Base-by-base conservation (phyloP, 495 filamentous ascomycete species). In the Penicillium soppii region DNA sequence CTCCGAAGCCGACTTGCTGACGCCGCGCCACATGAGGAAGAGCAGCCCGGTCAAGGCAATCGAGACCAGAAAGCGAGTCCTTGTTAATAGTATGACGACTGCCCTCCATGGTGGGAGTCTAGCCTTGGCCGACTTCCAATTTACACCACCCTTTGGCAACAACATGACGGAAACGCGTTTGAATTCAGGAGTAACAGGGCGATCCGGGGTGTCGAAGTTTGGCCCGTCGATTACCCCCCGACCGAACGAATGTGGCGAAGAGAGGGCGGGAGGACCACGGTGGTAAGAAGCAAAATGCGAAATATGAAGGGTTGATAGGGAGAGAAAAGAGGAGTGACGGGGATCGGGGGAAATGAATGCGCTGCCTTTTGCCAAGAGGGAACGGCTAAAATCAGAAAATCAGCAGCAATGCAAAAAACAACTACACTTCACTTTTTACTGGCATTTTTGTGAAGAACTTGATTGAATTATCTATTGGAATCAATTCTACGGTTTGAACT, bases 11-110 rank as follows among this genome's bases (percentile, higher is more conserved):
- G 89, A 89, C 39, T 78, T 83, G 63, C 84, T 84, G 53, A 97
- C 82, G 39, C 90, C 87, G 67, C 90, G 85, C 91, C 91, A 98
- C 84, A 96, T 69, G 74, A 97, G 76, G 67, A 97, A 67, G 55
- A 96, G 67, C 58, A 90, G 70, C 16, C 86, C 87, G 15, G 81
- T 78, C 29, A 95, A 49, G 40, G 85, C 89, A 38, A 95, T 61
- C 30, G 87, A 82, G 38, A 94, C 71, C 53, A 96, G 74, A 50
- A 94, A 88, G 30, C 91, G 82, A 50, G 91, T 89, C 58, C 84
- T 82, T 48, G 88, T 86, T 39, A 96, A 66, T 60, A 90, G 80
- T 42, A 87, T 75, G 67, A 86, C 79, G 69, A 98, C 70, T 32
- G 89, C 88, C 73, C 90, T 81, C 57, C 86, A 84, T 51, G 91